These are phyloP conservation scores for Tagetes patula DNA, from an alignment of 129 eudicot genomes.

Conservation along the genomic window DNA sequence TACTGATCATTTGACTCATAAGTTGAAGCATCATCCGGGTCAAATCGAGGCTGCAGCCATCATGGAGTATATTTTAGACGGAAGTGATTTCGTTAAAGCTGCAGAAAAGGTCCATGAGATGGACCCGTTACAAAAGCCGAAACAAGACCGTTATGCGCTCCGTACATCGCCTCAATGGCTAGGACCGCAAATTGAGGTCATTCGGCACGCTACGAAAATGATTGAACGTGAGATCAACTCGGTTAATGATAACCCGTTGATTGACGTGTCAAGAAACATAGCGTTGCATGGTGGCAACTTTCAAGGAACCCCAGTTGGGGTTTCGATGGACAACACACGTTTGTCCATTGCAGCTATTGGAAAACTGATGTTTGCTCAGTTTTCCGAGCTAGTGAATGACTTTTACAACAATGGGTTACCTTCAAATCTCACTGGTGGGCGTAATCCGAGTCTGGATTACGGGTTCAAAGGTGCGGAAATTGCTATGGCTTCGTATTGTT, in stretches of 20 bases:
- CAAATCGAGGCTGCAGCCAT: slow-evolving; percentile 64
- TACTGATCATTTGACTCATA: slow-evolving; percentile 60
- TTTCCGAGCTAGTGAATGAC: slow-evolving; percentile 57
- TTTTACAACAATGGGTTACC: slow-evolving; percentile 58
- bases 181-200: slow-evolving; percentile 58
- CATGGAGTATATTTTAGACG: slow-evolving; percentile 56
- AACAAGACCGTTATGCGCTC: slow-evolving; percentile 57
- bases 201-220: slow-evolving; percentile 45
- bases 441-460: slow-evolving; percentile 61
- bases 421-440: slow-evolving; percentile 50
- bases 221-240: slow-evolving; percentile 57
- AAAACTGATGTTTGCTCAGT: slow-evolving; percentile 57
- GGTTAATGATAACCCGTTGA: slow-evolving; percentile 56
- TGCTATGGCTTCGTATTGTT: slow-evolving; percentile 63
- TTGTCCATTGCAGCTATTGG: slow-evolving; percentile 49
- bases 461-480: slow-evolving; percentile 64
- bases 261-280: slow-evolving; percentile 55
- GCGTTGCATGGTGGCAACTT: slow-evolving; percentile 62
- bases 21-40: slow-evolving; percentile 58
- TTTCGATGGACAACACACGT: slow-evolving; percentile 63
- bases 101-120: slow-evolving; percentile 47
- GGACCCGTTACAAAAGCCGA: slow-evolving; percentile 55
- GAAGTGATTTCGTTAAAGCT: slow-evolving; percentile 48
- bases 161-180: slow-evolving; percentile 68
- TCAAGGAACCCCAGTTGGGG: slow-evolving; percentile 68